Evolutionary conservation across 2,329 filamentous ascomycete genomes (phyloP).

Genomic region (Moelleriella libera): DNA sequence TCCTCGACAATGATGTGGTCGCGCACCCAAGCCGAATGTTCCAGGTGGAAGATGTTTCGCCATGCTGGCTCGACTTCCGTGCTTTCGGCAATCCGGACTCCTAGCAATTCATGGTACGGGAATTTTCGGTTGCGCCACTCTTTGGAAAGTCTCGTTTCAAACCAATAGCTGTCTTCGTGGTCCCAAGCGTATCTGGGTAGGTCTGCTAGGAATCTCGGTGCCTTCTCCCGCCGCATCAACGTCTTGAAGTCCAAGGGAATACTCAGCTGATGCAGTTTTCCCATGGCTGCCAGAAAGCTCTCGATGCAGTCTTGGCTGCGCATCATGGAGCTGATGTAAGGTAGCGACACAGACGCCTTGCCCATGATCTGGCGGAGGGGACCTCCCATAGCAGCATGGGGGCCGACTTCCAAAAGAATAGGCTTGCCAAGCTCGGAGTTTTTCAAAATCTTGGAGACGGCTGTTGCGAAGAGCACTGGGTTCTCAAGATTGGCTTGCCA

Average conservation of each 20-base stretch:
- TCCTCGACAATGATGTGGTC: slow-evolving; percentile 10
- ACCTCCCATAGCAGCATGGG: slow-evolving; percentile 24
- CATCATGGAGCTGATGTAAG: neutral
- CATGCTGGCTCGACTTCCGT: slow-evolving; percentile 6
- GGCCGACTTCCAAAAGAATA: slow-evolving; percentile 17
- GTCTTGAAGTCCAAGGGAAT: neutral
- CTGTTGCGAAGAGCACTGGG: slow-evolving; percentile 12
- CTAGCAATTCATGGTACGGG: slow-evolving; percentile 7
- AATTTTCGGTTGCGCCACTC: slow-evolving; percentile 1
- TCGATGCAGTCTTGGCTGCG: neutral
- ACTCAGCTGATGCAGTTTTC: slow-evolving; percentile 7
- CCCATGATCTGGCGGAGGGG: slow-evolving; percentile 19
- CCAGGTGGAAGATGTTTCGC: slow-evolving; percentile 9
- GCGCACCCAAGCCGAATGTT: slow-evolving; percentile 17
- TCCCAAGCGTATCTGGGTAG: neutral
- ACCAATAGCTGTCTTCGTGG: slow-evolving; percentile 3
- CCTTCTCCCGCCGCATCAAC: too few relatives aligned
- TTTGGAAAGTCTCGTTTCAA: slow-evolving; percentile 3
- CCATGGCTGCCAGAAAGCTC: slow-evolving; percentile 5
- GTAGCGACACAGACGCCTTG: neutral
- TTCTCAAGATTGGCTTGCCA: slow-evolving; percentile 6
- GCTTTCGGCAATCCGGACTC: slow-evolving; percentile 4
- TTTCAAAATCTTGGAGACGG: neutral
- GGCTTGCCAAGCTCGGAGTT: slow-evolving; percentile 5
- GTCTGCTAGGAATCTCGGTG: neutral